Evolutionary conservation across 2,329 filamentous ascomycete species (phyloP), one percentile per base, ranked within the genome.

Genomic region (Xylariaceae sp.): DNA sequence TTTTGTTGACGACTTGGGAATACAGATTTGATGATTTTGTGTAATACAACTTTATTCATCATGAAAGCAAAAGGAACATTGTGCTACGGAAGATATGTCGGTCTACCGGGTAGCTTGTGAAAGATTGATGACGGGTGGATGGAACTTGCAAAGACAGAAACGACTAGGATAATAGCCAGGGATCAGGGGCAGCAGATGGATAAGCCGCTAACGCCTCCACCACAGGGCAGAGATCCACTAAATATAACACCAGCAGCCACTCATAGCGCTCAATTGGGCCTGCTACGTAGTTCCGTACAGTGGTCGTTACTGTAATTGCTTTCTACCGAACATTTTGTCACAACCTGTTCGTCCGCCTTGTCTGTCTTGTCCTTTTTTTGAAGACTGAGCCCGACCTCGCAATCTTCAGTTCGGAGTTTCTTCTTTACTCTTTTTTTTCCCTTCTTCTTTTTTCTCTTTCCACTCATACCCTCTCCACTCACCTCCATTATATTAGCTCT

Each of bases 241-340:
- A 41, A 47, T 16, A 33, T 17, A 24, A 19, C 34, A 23, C 16
- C 44, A 34, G 44, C 41, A 58, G 52, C 66, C 65, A 68, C 55
- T 68, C 51, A 60, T 44, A 61, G 43, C 53, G 29, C 31, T 60
- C 66, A 68, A 69, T 69, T 69, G 60, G 53, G 50, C 29, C 47
- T 39, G 56, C 55, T 58, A 47, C 56, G 29, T 53, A 53, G 41
- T 26, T 39, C 43, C 29, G 16, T 52, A 39, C 40, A 34, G 55
- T 49, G 36, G 28, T 17, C 43, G 50, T 52, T 52, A 55, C 51
- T 46, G 50, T 59, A 61, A 45, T 36, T 44, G 54, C 44, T 43
- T 45, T 31, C 46, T 58, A 52, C 41, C 53, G 44, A 64, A 61
- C 55, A 60, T 63, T 62, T 62, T 61, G 65, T 67, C 66, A 68